Base-by-base conservation (phyloP, 305 asterid genomes). In the Striga hermonthica region DNA sequence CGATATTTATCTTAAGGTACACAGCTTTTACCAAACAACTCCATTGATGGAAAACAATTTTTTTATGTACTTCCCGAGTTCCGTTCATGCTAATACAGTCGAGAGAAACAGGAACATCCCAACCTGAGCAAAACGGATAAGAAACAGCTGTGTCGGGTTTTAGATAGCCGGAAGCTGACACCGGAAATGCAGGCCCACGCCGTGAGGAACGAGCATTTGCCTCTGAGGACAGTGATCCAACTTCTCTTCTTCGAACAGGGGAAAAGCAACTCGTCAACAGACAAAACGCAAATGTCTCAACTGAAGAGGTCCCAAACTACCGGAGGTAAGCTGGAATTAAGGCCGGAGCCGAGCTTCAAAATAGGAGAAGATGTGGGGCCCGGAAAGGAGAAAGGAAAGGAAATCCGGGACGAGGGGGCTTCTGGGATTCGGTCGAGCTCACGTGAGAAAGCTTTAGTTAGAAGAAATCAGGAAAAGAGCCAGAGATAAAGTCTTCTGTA, bases 181-280 rank as follows among this genome's bases (percentile, higher is more conserved):
- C 83, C 89, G 1, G 86, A 82, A 38, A 74, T 76, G 15, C 81
- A 89, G 3, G 79, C 77, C 4, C 93, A 89, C 63, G 95, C 83
- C 1, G 91, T 85, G 65, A 83, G 82, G 76, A 89, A 89, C 45
- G 95, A 89, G 74, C 83, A 63, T 3, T 71, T 89, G 72, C 97
- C 97, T 1, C 68, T 89, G 74, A 81, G 97, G 72, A 86, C 86
- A 0, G 88, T 89, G 54, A 93, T 89, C 70, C 95, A 83, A 63
- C 72, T 83, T 53, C 91, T 89, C 75, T 89, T 78, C 83, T 82
- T 82, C 49, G 93, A 87, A 57, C 85, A 77, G 57, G 94, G 81
- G 74, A 81, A 64, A 71, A 50, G 75, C 62, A 60, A 45, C 12
- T 39, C 47, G 10, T 41, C 7, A 10, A 41, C 9, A 41, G 47